Evolutionary conservation across 495 filamentous ascomycete species (phyloP).

Genomic region (Penicillium turbatum): DNA sequence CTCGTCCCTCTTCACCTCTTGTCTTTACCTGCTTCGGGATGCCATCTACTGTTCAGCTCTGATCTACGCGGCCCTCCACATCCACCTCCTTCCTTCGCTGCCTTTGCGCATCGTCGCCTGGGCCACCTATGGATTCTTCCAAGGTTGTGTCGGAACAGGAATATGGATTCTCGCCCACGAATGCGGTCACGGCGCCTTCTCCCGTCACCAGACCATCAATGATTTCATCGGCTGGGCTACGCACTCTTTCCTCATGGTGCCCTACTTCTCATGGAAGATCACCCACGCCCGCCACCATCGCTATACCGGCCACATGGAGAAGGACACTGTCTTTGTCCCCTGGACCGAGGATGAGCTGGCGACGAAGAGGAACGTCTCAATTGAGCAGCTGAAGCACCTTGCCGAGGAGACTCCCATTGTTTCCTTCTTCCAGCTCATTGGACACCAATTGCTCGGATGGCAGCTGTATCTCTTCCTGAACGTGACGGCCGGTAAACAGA

Average conservation of each 20-base stretch:
- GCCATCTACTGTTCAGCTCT: slow-evolving; percentile 18
- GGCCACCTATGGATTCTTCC: slow-evolving; percentile 20
- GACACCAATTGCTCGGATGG: slow-evolving; percentile 55
- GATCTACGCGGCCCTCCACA: slow-evolving; percentile 21
- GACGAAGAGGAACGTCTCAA: slow-evolving; percentile 25
- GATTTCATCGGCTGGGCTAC: slow-evolving; percentile 62
- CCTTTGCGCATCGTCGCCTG: slow-evolving; percentile 18
- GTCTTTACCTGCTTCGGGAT: slow-evolving; percentile 19
- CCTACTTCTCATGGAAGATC: slow-evolving; percentile 75
- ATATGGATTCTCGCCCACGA: slow-evolving; percentile 29
- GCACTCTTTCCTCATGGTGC: slow-evolving; percentile 63
- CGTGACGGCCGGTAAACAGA: slow-evolving; percentile 48
- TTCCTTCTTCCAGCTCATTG: slow-evolving; percentile 43
- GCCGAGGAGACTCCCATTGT: slow-evolving; percentile 56
- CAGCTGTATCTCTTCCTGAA: slow-evolving; percentile 54
- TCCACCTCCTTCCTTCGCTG: slow-evolving; percentile 22
- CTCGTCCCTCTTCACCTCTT: slow-evolving; percentile 17
- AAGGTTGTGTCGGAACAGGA: slow-evolving; percentile 27
- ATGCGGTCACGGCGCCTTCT: slow-evolving; percentile 60
- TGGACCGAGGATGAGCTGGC: slow-evolving; percentile 41
- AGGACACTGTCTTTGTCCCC: slow-evolving; percentile 58
- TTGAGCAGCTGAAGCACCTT: slow-evolving; percentile 41
- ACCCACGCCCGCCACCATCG: slow-evolving; percentile 71
- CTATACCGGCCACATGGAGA: slow-evolving; percentile 55
- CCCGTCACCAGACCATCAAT: slow-evolving; percentile 55